Conservation (phyloP, 2,329 filamentous ascomycete species). For the Penicillium sp. region DNA sequence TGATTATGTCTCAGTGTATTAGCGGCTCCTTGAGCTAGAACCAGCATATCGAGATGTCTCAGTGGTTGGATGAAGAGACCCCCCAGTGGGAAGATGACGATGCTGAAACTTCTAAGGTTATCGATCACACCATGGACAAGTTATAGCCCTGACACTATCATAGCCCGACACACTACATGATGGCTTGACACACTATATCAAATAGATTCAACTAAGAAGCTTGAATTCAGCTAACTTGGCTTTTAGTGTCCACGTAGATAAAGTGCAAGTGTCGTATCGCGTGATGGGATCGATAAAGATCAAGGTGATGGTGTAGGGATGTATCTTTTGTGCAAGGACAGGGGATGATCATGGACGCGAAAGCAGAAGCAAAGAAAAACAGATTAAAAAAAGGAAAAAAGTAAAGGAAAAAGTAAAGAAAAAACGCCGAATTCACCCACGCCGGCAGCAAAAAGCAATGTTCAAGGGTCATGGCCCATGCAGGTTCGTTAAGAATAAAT, state of each 20-base stretch:
- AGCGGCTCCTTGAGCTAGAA: too few species aligned
- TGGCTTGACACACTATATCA: background rate
- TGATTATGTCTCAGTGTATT: too few species aligned
- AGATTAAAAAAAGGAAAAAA: too few species aligned
- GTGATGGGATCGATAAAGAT: background rate
- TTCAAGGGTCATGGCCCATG: slow-evolving; percentile 8
- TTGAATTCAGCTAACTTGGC: slow-evolving; percentile 3
- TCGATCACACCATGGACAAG: too few species aligned
- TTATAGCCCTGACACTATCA: too few species aligned
- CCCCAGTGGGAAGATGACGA: too few species aligned
- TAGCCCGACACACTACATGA: too few species aligned
- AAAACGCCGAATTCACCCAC: slow-evolving; percentile 31
- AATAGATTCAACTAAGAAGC: background rate
- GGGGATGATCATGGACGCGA: slow-evolving; percentile 6
- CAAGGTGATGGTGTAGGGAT: slow-evolving; percentile 1
- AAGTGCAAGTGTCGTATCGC: background rate
- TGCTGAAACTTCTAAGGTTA: too few species aligned
- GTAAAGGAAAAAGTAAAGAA: background rate
- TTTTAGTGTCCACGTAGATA: slow-evolving; percentile 1
- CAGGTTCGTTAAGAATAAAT: slow-evolving; percentile 20
- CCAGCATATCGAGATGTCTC: too few species aligned
- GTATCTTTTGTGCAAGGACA: slow-evolving; percentile 15
- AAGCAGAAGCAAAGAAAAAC: slow-evolving; percentile 10
- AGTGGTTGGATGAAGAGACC: too few species aligned
- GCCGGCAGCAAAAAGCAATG: slow-evolving; percentile 14